Percentiles rank a stretch among this genome's conserved stretches.
Conservation (phyloP, 345 rosid genomes). For the Arabis hirsuta region DNA sequence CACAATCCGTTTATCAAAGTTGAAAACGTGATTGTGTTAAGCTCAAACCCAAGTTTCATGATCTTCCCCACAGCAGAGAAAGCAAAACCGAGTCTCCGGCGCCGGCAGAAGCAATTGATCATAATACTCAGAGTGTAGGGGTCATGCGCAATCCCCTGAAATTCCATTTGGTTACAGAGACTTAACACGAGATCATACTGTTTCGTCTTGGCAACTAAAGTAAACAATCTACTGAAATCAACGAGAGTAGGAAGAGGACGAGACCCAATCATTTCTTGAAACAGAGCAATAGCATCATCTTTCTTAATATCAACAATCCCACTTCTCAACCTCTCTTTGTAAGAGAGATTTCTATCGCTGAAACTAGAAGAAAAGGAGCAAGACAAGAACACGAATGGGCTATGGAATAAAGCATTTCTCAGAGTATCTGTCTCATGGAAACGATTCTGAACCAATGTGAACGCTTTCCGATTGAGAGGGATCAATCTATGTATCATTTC, state of each 20-base stretch:
- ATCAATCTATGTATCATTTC: too few species aligned
- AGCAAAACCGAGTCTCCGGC: not conserved
- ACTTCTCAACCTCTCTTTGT: not conserved
- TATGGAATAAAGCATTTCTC: too few species aligned
- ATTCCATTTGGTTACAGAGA: conserved; percentile 16
- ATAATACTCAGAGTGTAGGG: not conserved
- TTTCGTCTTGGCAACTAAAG: not conserved
- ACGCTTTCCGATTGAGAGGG: too few species aligned
- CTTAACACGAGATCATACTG: not conserved
- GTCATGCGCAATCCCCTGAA: not conserved
- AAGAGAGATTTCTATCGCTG: not conserved
- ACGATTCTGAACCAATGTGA: too few species aligned
- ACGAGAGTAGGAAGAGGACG: not conserved
- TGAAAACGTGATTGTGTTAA: not conserved
- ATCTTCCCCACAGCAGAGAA: not conserved
- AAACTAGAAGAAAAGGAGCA: not conserved
- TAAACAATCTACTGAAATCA: not conserved
- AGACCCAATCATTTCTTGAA: not conserved
- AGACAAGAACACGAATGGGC: not conserved
- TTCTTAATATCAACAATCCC: not conserved
- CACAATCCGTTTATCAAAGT: not conserved
- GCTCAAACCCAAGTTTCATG: not conserved
- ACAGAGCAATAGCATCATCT: not conserved
- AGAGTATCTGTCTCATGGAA: too few species aligned
- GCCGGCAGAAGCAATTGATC: not conserved